phyloP scores from a whole-genome alignment of 441 rosid species.

The Syzygium syzygioides region DNA sequence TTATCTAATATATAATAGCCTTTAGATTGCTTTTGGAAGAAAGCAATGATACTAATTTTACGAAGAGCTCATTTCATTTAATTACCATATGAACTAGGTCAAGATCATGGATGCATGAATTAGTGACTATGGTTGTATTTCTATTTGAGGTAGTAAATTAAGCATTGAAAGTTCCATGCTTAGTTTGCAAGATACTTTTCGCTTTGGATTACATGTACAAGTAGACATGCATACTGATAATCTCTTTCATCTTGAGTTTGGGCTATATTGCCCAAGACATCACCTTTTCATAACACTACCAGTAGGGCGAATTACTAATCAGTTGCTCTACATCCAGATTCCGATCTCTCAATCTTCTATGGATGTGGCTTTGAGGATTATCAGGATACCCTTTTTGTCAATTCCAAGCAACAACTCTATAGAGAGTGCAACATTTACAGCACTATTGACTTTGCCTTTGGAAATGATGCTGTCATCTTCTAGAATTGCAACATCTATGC shows the following conservation, averaged over 20 bases:
- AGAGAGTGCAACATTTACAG: not conserved
- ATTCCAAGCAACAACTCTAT: not conserved
- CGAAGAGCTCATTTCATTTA: not conserved
- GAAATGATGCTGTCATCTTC: not conserved
- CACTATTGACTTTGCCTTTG: not conserved
- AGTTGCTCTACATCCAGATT: not conserved
- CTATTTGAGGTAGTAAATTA: not conserved
- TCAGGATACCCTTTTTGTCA: not conserved
- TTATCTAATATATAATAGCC: not conserved
- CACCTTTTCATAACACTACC: not conserved
- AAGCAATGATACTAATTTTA: not conserved
- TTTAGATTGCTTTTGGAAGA: not conserved
- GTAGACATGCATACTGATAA: not conserved
- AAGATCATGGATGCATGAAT: not conserved
- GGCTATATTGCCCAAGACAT: not conserved
- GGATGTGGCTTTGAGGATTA: not conserved
- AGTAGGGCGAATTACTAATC: not conserved
- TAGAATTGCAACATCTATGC: not conserved
- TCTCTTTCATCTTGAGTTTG: not conserved
- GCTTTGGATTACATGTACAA: not conserved
- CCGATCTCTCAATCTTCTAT: not conserved
- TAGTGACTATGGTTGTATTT: not conserved
- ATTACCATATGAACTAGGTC: not conserved
- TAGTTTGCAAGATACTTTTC: not conserved
- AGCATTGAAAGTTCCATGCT: not conserved